Percentiles rank a stretch among this genome's conserved stretches.
Evolutionary conservation across 2,329 filamentous ascomycete species (phyloP).

Genomic region (Hymenoscyphus scutula): DNA sequence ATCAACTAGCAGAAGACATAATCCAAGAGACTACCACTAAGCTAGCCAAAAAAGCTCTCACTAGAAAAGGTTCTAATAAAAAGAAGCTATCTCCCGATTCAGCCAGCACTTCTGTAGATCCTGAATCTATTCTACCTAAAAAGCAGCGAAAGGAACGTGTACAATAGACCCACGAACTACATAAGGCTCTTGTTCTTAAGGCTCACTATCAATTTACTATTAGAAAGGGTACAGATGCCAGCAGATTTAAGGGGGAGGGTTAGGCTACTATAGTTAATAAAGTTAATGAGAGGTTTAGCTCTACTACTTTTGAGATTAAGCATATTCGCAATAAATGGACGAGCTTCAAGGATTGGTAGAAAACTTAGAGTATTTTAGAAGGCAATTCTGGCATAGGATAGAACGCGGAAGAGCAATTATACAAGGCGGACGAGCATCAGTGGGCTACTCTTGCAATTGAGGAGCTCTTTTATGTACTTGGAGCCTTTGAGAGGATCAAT

Average conservation of each 20-base stretch:
- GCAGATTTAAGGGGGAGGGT: background rate
- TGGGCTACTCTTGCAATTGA: too few relatives aligned
- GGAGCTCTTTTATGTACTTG: too few relatives aligned
- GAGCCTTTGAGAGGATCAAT: background rate
- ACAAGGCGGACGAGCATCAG: too few relatives aligned
- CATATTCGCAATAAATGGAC: background rate
- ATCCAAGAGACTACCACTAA: too few relatives aligned
- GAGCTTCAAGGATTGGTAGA: background rate
- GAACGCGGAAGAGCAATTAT: background rate
- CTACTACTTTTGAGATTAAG: background rate
- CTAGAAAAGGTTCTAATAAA: too few relatives aligned
- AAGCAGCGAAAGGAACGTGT: background rate
- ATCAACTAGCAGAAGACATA: too few relatives aligned
- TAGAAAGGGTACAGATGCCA: background rate
- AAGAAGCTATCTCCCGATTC: background rate
- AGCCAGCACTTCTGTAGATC: background rate
- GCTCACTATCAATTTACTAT: too few relatives aligned
- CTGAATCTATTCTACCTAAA: background rate
- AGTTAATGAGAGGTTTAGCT: background rate
- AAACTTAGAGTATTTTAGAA: background rate
- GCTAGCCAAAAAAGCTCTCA: too few relatives aligned
- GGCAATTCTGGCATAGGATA: background rate
- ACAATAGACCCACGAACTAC: background rate
- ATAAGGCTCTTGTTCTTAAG: background rate
- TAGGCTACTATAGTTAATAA: background rate